Base-by-base conservation (phyloP, 805 yeast species). In the Saitoella complicata region DNA sequence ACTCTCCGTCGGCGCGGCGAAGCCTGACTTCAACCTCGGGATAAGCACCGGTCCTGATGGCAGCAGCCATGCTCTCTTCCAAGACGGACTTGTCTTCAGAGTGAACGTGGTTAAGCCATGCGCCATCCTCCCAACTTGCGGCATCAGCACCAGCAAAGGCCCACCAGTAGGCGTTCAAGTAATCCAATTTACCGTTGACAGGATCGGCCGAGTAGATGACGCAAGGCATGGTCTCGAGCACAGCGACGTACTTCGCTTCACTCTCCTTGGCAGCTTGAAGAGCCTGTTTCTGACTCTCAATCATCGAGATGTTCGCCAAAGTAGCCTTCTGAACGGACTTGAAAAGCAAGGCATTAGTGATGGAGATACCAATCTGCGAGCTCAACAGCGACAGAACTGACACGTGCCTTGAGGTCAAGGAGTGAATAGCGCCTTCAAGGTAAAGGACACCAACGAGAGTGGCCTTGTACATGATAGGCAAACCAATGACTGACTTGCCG, bases 361-460 rank as follows among this genome's bases (percentile, higher is more conserved):
- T 42, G 10, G 54, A 50, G n/a, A 49, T 52, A 10, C 51, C 55
- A 51, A 52, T 52, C 38, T 52, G 55, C 40, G 49, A 51, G 10
- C 51, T 44, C 30, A 52, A 41, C 21, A 52, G 40, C 32, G 51
- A 43, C 5, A 52, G 32, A 6, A 52, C 47, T 13, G 50, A 52
- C 9, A 51, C 31, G 38, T 51, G 51, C 3, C 55, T 51, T n/a
- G 53, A 31, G n/a, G 43, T 50, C 39, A 52, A 52, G 32, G 53
- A 46, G 31, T 49, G 39, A 1, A 50, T 45, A n/a, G 51, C 47
- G n/a, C 51, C 55, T 41, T 52, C 54, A 13, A 52, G 50, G 33
- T 51, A 52, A 6, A 52, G 31, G 9, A 44, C 46, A 7, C 54
- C 55, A n/a, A 48, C 31, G 6, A 44, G 38, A 8, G 39, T 12